Evolutionary conservation across 805 yeast species (phyloP), one percentile per base, ranked within the genome.

Genomic region (Phaffomyces thermotolerans): DNA sequence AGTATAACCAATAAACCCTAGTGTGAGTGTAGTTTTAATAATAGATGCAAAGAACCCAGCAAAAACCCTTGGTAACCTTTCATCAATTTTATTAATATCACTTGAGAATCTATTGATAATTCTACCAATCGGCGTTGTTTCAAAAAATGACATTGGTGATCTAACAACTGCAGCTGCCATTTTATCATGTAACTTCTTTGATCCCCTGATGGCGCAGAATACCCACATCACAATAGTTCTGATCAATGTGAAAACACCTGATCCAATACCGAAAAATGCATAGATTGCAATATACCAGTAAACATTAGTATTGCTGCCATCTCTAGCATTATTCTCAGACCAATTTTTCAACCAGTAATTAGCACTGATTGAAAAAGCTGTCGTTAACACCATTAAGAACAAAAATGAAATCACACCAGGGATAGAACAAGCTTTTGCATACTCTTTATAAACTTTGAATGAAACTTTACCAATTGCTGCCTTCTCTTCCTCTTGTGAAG

Each of bases 311-410:
- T 78, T 80, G 2, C 55, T 32, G 12, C 76, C 76, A 36, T 57
- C 50, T 23, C 66, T 67, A 29, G 64, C 64, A 34, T 67, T 64
- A 8, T 65, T 59, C 51, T 81, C 86, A 2, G 88, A 75, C 90
- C 90, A 82, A 47, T 72, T 66, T 50, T 81, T 81, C 52, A 82
- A 66, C 81, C 86, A 79, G 56, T 76, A 77, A 56, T 75, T 79
- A 37, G 77, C 76, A 8, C 66, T 62, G 20, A 68, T 52, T 17
- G 63, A 60, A 38, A 63, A 56, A 13, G 73, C 59, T 15, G 70
- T 67, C 4, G 64, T 50, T 29, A 62, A 25, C 52, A 68, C 51
- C 57, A 71, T 49, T 35, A 61, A 48, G 37, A 61, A 52, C 49
- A 78, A 52, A 40, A 69, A 59, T 1, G 67, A 41, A n/a, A 59